Evolutionary conservation across 306 rosid genomes (phyloP).

Genomic region (Ziziphus jujuba): DNA sequence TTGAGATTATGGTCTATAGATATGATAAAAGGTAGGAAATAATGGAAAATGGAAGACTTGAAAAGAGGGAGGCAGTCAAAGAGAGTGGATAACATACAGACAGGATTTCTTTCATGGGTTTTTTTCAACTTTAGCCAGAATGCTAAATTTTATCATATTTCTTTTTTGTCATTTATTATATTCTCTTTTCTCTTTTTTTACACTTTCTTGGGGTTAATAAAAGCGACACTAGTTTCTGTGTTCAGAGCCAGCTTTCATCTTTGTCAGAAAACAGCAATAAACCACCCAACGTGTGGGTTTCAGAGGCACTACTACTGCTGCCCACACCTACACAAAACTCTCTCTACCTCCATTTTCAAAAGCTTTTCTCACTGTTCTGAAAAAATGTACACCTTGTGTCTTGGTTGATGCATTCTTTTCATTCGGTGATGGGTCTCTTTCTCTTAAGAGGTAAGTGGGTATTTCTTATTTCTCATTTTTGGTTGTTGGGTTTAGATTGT

Average conservation of each 20-base stretch:
- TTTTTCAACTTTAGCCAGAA: constrained; percentile 13
- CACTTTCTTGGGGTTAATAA: constrained; percentile 32
- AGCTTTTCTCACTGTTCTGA: constrained; percentile 26
- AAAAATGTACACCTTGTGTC: constrained; percentile 31
- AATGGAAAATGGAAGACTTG: background rate
- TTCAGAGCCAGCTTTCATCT: constrained; percentile 41
- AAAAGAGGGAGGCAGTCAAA: constrained; percentile 26
- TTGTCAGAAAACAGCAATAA: constrained; percentile 35
- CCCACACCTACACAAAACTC: constrained; percentile 8
- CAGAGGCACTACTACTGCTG: constrained; percentile 17
- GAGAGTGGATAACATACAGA: constrained; percentile 23
- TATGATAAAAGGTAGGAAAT: background rate
- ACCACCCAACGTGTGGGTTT: constrained; percentile 48
- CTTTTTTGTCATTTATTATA: background rate
- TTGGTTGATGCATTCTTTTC: constrained; percentile 30
- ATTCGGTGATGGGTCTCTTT: constrained; percentile 29
- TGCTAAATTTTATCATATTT: background rate
- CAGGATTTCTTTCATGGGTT: constrained; percentile 33
- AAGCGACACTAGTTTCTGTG: constrained; percentile 39
- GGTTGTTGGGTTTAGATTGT: constrained; percentile 10
- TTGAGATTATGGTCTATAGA: too few relatives aligned
- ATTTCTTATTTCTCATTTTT: constrained; percentile 23
- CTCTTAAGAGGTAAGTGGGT: constrained; percentile 42
- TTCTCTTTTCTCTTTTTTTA: constrained; percentile 8
- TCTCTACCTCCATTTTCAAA: constrained; percentile 23